Evolutionary conservation across 345 rosid species (phyloP), one percentile per base, ranked within the genome.

Genomic region (Cardamine occulta): DNA sequence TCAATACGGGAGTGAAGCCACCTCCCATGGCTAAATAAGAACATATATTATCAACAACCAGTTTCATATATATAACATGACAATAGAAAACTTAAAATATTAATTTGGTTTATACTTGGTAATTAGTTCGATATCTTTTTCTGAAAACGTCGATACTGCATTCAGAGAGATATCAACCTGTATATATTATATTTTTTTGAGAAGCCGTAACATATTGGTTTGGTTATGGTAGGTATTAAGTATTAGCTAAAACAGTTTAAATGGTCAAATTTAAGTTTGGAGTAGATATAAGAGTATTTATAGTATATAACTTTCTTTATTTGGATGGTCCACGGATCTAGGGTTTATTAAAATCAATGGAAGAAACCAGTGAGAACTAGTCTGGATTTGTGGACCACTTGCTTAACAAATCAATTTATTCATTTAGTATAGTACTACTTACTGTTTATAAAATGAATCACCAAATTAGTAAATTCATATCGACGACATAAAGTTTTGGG

Each of bases 321-420:
- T 45, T 55, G 52, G 53, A 60, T 57, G 73, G 78, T 74, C 73
- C 67, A 74, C 31, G 47, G 66, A 66, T 66, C 66, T 58, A 58
- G 73, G 67, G 67, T 66, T 58, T 57, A 35, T 47, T 66, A 44
- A 57, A 74, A 47, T 74, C 48, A 55, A 65, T 55, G 66, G 55
- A 47, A 74, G 59, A 34, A 34, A 74, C 65, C 65, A 65, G 49
- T 32, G 56, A 64, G 49, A 55, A 21, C 44, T 74, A 35, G 15
- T 47, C 72, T 65, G 61, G 79, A 74, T 58, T 1, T 18, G 19
- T 39, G 68, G 62, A 59, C 74, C 63, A 66, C 51, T 47, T 39
- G 24, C 28, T 74, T 23, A 47, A 57, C 58, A 55, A 45, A 34
- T 56, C 51, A 17, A 57, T 55, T 65, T 19, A 55, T n/a, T 48